Evolutionary conservation across 2,329 filamentous ascomycete species (phyloP), one percentile per base, ranked within the genome.

Genomic region (Trichophyton simii): DNA sequence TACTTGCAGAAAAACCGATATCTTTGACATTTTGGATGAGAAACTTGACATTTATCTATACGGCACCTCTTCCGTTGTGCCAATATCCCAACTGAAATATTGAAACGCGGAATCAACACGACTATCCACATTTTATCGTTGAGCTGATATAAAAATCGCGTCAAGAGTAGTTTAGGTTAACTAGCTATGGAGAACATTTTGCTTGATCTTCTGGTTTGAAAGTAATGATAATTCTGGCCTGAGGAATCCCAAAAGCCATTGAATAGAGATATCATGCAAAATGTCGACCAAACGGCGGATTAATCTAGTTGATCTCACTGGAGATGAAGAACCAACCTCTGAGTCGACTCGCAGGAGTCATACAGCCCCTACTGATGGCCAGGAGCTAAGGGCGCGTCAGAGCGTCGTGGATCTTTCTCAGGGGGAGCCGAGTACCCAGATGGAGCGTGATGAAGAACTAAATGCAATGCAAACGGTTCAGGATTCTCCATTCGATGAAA

Each of bases 381-480:
- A 71, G 61, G 69, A 68, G 36, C 67, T 73, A 61, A 69, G 70
- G 2, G 63, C 71, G 63, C 61, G 63, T 7, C 62, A 67, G 20
- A 63, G 69, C 4, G 73, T 68, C 18, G 63, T 74, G 9, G 68
- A 72, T n/a, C 62, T 73, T 20, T 70, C 64, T 38, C 72, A 73
- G 46, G 59, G 66, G 11, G 65, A 70, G 5, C 70, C 71, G 57
- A 66, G 67, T 48, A 59, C 64, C 7, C 68, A 66, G 1, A 68
- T 66, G 4, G 72, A 73, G 18, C 28, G 60, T 31, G 73, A 74
- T 22, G 72, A 75, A 4, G 74, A 76, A 57, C 69, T 66, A n/a
- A 66, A 67, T 41, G 74, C 73, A 22, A 63, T 67, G 3, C 67
- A 70, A 46, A 31, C 74, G 22, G 60, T 75, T 13, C 69, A 71